These are phyloP conservation scores for Rutstroemia sp. DNA, from an alignment of 2,329 filamentous ascomycete genomes.

Conservation along the genomic window DNA sequence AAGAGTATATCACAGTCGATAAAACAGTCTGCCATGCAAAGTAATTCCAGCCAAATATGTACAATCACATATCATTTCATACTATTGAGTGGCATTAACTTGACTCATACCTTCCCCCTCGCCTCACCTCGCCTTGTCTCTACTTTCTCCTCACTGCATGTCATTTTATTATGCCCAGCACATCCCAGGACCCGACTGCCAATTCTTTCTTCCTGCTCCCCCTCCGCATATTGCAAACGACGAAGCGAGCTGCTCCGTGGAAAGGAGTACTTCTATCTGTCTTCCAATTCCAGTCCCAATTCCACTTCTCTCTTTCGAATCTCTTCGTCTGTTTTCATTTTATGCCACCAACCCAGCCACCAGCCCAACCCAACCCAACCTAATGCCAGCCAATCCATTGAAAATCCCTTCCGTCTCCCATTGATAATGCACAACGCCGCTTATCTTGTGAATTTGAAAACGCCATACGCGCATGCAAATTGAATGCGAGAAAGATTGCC, in stretches of 20 bases:
- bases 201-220: too few relatives aligned
- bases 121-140: neutral
- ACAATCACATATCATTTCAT: neutral
- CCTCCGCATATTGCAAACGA: too few relatives aligned
- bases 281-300: too few relatives aligned
- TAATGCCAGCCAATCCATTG: neutral
- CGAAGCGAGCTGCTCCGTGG: too few relatives aligned
- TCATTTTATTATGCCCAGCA: too few relatives aligned
- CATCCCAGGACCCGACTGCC: too few relatives aligned
- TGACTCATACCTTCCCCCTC: neutral
- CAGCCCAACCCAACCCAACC: neutral
- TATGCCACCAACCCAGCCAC: neutral
- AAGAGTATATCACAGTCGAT: too few relatives aligned
- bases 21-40: neutral
- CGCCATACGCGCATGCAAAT: neutral
- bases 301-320: too few relatives aligned
- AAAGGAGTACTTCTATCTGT: too few relatives aligned
- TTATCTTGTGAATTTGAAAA: neutral
- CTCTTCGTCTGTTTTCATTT: too few relatives aligned
- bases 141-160: neutral
- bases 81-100: neutral
- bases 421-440: neutral
- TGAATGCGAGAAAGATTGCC: neutral
- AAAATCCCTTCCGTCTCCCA: neutral
- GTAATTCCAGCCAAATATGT: neutral